Percentiles rank a stretch among this genome's conserved stretches.
Evolutionary conservation across 805 yeast genomes (phyloP).

Genomic region (Suhomyces sp.): DNA sequence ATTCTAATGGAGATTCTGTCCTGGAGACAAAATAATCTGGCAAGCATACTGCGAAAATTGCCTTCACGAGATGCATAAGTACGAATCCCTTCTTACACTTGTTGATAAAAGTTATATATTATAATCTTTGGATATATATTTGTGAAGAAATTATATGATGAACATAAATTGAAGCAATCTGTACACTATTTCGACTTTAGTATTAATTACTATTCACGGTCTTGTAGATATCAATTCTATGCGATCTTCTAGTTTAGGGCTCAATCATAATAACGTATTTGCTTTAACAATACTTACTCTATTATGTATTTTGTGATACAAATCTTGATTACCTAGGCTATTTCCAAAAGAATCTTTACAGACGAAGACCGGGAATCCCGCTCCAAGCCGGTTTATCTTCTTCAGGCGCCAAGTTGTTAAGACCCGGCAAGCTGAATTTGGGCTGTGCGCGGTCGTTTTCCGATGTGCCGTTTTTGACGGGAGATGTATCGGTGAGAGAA

Average conservation of each 20-base stretch:
- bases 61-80: neutral
- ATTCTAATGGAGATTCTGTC: neutral
- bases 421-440: constrained; percentile 23
- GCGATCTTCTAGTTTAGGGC: too few species aligned
- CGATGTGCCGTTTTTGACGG: neutral
- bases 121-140: neutral
- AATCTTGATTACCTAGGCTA: neutral
- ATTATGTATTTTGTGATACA: too few species aligned
- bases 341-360: neutral
- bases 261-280: too few species aligned
- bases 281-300: neutral
- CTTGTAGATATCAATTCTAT: too few species aligned
- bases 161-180: too few species aligned
- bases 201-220: too few species aligned
- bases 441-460: neutral
- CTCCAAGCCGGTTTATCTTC: neutral
- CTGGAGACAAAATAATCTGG: neutral
- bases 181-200: too few species aligned
- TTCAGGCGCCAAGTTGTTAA: constrained; percentile 13
- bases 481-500: neutral
- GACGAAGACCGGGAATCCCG: constrained; percentile 1
- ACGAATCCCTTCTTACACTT: neutral
- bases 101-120: neutral
- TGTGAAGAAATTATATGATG: neutral
- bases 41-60: neutral